Evolutionary conservation across 2,329 filamentous ascomycete species (phyloP).

Genomic region (Sphaerulina musiva): DNA sequence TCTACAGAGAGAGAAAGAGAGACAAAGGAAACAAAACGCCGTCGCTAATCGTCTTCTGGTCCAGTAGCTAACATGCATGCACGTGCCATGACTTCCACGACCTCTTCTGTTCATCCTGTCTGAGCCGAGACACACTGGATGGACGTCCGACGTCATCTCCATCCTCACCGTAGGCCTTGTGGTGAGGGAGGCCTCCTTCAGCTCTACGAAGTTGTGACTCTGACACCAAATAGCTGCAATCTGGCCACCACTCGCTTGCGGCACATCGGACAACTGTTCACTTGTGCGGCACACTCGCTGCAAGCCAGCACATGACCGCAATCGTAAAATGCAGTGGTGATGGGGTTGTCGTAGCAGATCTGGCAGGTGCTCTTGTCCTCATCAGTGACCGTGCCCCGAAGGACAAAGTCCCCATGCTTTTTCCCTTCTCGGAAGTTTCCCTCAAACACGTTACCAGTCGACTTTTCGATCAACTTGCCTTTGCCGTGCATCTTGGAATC

Average conservation of each 20-base stretch:
- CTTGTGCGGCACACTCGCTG: slow-evolving; percentile 51
- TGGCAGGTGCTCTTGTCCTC: slow-evolving; percentile 54
- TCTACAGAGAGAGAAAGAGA: no score
- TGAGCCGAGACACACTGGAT: no score
- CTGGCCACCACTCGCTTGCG: slow-evolving; percentile 51
- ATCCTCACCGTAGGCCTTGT: no score
- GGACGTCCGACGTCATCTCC: no score
- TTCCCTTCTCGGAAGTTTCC: slow-evolving; percentile 57
- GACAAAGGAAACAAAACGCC: no score
- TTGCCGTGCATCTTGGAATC: slow-evolving; percentile 60
- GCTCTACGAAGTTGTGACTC: slow-evolving; percentile 4
- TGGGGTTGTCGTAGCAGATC: slow-evolving; percentile 56
- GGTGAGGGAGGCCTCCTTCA: neutral
- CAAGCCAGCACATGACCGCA: slow-evolving; percentile 60
- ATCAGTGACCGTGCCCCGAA: slow-evolving; percentile 56
- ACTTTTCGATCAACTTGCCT: slow-evolving; percentile 50
- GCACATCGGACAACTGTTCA: slow-evolving; percentile 57
- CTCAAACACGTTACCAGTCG: slow-evolving; percentile 55
- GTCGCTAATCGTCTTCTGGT: no score
- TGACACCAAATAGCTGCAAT: slow-evolving; percentile 48
- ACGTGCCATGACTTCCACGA: no score
- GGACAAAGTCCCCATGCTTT: slow-evolving; percentile 56
- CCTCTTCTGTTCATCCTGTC: no score
- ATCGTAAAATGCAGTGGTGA: slow-evolving; percentile 56
- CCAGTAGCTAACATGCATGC: no score